Evolutionary conservation across 2,329 filamentous ascomycete genomes (phyloP), one percentile per base, ranked within the genome.

Genomic region (Nemania sp.): DNA sequence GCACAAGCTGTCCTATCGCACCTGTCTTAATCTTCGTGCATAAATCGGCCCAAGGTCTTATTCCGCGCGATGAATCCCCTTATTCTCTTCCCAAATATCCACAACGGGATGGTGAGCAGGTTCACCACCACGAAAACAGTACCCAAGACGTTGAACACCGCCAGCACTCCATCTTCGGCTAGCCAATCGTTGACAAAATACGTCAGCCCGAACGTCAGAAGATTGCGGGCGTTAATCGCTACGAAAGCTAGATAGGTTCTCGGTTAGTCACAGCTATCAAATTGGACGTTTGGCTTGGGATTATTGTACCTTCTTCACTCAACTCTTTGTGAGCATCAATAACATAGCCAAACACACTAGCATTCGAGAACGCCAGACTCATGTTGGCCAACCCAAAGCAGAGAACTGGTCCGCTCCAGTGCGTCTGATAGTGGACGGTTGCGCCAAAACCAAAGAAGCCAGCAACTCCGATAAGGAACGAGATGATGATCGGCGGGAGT

Each of bases 301-400:
- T 36, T 48, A 60, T 57, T 49, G 9, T 59, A 67, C 66, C 66
- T 64, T 78, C 77, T 62, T 77, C 76, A 24, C 73, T 74, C 49
- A 77, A 64, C 19, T 70, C 68, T 22, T 73, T 74, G 62, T 78
- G 76, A 33, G 72, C 72, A 62, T 80, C 78, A 41, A 80, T 70
- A 15, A 80, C 71, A 54, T 80, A 80, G 9, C 77, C 77, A 59
- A 79, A 79, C 5, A 78, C 75, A 42, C 75, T 78, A 0, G 76
- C 74, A 34, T 73, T 73, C 0, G 74, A 70, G 54, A 78, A 76
- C 3, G 75, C 75, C 34, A 78, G 63, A 12, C 71, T 73, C 72
- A 79, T 75, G 58, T 79, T 79, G 5, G 76, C 76, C 9, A 80
- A 63, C 1, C 77, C 77, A 57, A 76, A 78, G 41, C 74, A 77